Evolutionary conservation across 139 green algal genomes (phyloP), one percentile per base, ranked within the genome.

Genomic region (Klebsormidium nitens): DNA sequence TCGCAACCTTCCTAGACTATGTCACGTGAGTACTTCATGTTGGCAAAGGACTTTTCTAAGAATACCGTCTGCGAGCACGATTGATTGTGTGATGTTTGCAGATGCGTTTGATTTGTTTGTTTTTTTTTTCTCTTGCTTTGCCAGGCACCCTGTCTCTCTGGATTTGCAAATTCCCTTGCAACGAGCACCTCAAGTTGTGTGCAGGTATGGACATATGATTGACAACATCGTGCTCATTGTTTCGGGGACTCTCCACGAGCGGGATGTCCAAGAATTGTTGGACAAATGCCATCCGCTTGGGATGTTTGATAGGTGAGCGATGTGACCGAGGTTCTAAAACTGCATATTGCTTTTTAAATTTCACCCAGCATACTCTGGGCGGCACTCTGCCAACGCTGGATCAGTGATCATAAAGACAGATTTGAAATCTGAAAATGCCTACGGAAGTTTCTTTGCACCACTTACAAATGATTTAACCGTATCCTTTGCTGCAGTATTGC

Each of bases 221-320:
- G 95, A 99, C 83, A 99, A 99, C 67, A 90, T 99, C 26, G 91
- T 99, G 36, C 88, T 99, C 0, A 96, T 98, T 17, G 95, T 98
- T 5, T 96, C 91, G 5, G 95, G 95, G 4, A 93, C 91, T 6
- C 83, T 98, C 52, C 93, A 98, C 67, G 92, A 99, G 74, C 78
- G 94, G 1, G 91, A 97, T 74, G 91, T 98, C 58, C 83, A 96
- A 83, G 93, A 97, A 81, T 79, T 99, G 59, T 76, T 97, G 66
- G 90, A 96, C 69, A 99, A 99, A 82, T 97, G 93, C 81, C 90
- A 97, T 78, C 94, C 94, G 37, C 84, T 99, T 59, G 94, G 94
- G 72, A 90, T 96, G 84, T 99, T 99, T 84, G 94, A 99, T 75
- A 88, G 71, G 71, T 78, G n/a, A 23, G 66, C 5, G 19, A 36